Base-by-base conservation (phyloP, 2,329 filamentous ascomycete genomes). In the Venturia pyrina region DNA sequence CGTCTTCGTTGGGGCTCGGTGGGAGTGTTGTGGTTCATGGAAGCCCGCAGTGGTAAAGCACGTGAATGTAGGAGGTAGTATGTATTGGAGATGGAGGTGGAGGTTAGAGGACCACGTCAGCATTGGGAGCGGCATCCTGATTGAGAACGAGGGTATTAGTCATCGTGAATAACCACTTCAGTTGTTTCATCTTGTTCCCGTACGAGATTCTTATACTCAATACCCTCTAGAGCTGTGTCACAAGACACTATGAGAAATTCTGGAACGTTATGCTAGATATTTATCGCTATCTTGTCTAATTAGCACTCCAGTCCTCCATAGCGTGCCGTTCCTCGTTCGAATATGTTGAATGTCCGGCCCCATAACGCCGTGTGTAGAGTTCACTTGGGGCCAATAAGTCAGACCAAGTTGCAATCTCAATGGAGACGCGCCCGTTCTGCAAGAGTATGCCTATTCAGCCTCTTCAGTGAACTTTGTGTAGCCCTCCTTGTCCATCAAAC, bases 391-490 rank as follows among this genome's bases (percentile, higher is more conserved):
- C n/a, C n/a, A n/a, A 50, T 24, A 53, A 24, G 8, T 10, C 21
- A 11, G n/a, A n/a, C n/a, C n/a, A 50, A 50, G 5, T 21, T 28
- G 48, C 21, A 53, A 4, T 28, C 48, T 53, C 21, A 13, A 21
- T 53, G 48, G 48, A 28, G 21, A 28, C 21, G 48, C 21, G 28
- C 21, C 21, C 24, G 5, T 53, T 28, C 21, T 15, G 10, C 5
- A 24, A 15, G 10, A 53, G 11, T 7, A 44, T 32, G n/a, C 8
- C 63, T 65, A 59, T 10, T 57, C 34, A 21, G 37, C 24, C 46
- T 66, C 65, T 34, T 63, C 65, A n/a, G 87, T 90, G 75, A 93
- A 93, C 48, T 82, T 81, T 79, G 88, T 88, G 80, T 99, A 98
- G 69, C 85, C 87, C 72, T 87, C 85, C 68, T 81, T 82, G 73